Conservation (phyloP, 306 rosid genomes). For the Abrus precatorius region DNA sequence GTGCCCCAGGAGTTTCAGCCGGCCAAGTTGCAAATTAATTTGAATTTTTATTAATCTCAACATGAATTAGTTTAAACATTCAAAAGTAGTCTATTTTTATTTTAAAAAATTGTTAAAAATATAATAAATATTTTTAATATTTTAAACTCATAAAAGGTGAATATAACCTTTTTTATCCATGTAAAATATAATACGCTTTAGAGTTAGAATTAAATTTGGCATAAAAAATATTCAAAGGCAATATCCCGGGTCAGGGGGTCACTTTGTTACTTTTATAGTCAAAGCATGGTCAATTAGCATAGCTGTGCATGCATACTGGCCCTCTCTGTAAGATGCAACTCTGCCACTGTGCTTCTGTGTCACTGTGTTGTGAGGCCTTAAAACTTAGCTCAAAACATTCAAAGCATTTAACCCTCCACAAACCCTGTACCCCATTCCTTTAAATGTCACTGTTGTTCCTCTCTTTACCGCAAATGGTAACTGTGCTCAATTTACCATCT, state of each 20-base stretch:
- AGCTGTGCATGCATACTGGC: slow-evolving; percentile 57
- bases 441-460: slow-evolving; percentile 54
- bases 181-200: no score
- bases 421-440: slow-evolving; percentile 44
- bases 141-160: no score
- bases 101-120: no score
- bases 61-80: no score
- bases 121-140: no score
- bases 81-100: no score
- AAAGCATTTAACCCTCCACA: slow-evolving; percentile 49
- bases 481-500: slow-evolving; percentile 46
- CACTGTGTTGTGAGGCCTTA: slow-evolving; percentile 42
- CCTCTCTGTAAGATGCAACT: slow-evolving; percentile 60
- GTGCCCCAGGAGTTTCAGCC: neutral
- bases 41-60: no score
- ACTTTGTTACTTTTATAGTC: slow-evolving; percentile 59
- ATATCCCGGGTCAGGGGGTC: slow-evolving; percentile 63
- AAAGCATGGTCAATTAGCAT: slow-evolving; percentile 67
- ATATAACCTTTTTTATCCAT: no score
- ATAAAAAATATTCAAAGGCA: slow-evolving; percentile 17
- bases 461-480: slow-evolving; percentile 55
- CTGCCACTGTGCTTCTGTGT: slow-evolving; percentile 49
- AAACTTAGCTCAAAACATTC: slow-evolving; percentile 49
- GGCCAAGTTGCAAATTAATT: slow-evolving; percentile 18
- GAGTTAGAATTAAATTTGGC: neutral